Evolutionary conservation across 352 stramenopile species (phyloP).

Genomic region (Pythium brassicae): DNA sequence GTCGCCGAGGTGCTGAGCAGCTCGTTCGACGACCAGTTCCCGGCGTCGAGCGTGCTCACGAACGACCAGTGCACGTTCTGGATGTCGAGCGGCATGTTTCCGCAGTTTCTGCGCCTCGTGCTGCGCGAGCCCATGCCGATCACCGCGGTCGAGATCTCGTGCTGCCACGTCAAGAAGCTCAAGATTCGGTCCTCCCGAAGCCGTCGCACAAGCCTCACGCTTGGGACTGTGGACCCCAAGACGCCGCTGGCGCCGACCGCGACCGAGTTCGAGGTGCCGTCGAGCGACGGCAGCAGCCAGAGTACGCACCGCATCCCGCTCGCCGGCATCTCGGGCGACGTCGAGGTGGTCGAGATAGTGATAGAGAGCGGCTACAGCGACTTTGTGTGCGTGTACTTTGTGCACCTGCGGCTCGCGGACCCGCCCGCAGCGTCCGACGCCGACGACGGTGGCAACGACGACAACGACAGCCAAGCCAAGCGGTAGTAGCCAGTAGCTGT

Average conservation of each 20-base stretch:
- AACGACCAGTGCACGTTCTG: slow-evolving; percentile 54
- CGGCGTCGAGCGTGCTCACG: slow-evolving; percentile 45
- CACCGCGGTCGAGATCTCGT: slow-evolving; percentile 61
- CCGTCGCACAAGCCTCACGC: slow-evolving; percentile 15
- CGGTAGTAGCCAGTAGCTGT: background rate
- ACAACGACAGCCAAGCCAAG: slow-evolving; percentile 3
- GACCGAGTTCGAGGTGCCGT: slow-evolving; percentile 29
- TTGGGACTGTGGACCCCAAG: slow-evolving; percentile 9
- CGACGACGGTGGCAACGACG: slow-evolving; percentile 1
- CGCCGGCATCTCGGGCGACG: slow-evolving; percentile 1
- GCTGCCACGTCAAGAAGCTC: slow-evolving; percentile 54
- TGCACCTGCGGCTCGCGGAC: slow-evolving; percentile 19
- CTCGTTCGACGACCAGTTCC: slow-evolving; percentile 50
- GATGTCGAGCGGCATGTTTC: slow-evolving; percentile 70
- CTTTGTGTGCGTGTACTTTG: slow-evolving; percentile 67
- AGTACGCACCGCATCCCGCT: slow-evolving; percentile 52
- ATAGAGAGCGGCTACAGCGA: slow-evolving; percentile 65
- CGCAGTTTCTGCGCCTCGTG: slow-evolving; percentile 62
- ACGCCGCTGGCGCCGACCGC: background rate
- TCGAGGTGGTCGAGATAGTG: slow-evolving; percentile 59
- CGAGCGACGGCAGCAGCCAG: slow-evolving; percentile 37
- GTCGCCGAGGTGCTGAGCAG: slow-evolving; percentile 64
- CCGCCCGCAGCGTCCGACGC: slow-evolving; percentile 18
- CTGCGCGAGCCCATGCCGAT: slow-evolving; percentile 58
- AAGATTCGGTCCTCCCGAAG: slow-evolving; percentile 39